A percentile compares a stretch with the other conserved stretches of the same genome.
Conservation (phyloP, 352 stramenopile species). For the Phytophthora citricola region DNA sequence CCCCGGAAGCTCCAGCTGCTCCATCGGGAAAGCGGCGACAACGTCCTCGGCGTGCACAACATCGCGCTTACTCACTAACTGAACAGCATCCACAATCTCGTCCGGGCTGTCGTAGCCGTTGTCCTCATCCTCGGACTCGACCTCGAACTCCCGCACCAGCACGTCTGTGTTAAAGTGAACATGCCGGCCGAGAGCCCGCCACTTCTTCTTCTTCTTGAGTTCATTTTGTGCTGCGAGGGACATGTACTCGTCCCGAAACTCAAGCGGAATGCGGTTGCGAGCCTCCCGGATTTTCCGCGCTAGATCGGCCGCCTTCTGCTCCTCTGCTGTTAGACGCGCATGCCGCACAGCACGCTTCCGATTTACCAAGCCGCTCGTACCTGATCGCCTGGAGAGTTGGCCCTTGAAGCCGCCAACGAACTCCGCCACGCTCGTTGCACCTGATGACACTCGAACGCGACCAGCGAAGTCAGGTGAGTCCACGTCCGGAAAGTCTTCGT, state of each 20-base stretch:
- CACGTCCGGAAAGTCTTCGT: conserved; percentile 29
- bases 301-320: conserved; percentile 53
- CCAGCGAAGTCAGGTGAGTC: conserved; percentile 35
- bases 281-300: conserved; percentile 57
- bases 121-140: conserved; percentile 61
- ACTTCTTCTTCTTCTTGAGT: conserved; percentile 46
- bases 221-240: conserved; percentile 36
- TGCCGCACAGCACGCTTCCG: conserved; percentile 54
- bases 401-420: conserved; percentile 75
- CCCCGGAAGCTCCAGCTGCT: conserved; percentile 31
- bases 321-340: conserved; percentile 47
- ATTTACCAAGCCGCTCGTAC: conserved; percentile 46
- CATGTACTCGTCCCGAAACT: conserved; percentile 61
- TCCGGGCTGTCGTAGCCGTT: conserved; percentile 45
- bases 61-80: conserved; percentile 46
- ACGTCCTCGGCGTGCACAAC: conserved; percentile 46
- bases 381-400: conserved; percentile 49
- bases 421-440: conserved; percentile 59
- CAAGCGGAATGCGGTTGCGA: conserved; percentile 56
- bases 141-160: conserved; percentile 63
- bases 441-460: conserved; percentile 47
- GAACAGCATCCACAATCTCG: conserved; percentile 52
- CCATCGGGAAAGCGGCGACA: conserved; percentile 36
- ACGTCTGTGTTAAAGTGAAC: conserved; percentile 56
- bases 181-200: conserved; percentile 32